Evolutionary conservation across 1,139 yeast genomes (phyloP), one percentile per base, ranked within the genome.

Genomic region (Kodamaea sp.): DNA sequence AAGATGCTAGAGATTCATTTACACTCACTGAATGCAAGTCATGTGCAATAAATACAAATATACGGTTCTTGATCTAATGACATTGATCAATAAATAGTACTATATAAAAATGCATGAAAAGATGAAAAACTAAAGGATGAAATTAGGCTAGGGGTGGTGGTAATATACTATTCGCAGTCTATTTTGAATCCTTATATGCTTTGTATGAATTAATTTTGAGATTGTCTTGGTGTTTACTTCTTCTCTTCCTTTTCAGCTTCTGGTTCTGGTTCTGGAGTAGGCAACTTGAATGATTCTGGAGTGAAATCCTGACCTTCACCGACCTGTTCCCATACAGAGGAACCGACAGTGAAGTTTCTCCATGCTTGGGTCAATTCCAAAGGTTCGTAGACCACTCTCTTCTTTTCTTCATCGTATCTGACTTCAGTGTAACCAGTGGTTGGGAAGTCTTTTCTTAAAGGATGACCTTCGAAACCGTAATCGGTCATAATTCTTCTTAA

Each of bases 401-500:
- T 82, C 76, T 87, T 87, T 63, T 87, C 95, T 59, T 86, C 90
- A 60, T 87, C 95, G 62, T 86, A 87, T 59, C 92, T 77, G 29
- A 87, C 88, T 66, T 87, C 95, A 33, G 94, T 85, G 65, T 84
- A 87, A 42, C 95, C 95, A 30, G 95, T 84, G 30, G 92, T 80
- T 50, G 96, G 96, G 84, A 87, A 87, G 63, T 87, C 96, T 63
- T 87, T 87, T 63, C 95, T 79, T 59, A 87, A 74, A 11, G 96
- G 96, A 58, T 87, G 94, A 36, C 96, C 96, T 62, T 85, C 95
- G 53, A 87, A 87, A 22, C 96, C 96, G 61, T 87, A 87, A 65
- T 87, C 96, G 34, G 96, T 87, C 80, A 87, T 76, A 58, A 87
- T 85, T 66, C 96, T 76, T 68, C 96, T 81, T 57, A 87, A 72